Conservation (phyloP, 2,329 filamentous ascomycete species). For the Diaporthe sp. region DNA sequence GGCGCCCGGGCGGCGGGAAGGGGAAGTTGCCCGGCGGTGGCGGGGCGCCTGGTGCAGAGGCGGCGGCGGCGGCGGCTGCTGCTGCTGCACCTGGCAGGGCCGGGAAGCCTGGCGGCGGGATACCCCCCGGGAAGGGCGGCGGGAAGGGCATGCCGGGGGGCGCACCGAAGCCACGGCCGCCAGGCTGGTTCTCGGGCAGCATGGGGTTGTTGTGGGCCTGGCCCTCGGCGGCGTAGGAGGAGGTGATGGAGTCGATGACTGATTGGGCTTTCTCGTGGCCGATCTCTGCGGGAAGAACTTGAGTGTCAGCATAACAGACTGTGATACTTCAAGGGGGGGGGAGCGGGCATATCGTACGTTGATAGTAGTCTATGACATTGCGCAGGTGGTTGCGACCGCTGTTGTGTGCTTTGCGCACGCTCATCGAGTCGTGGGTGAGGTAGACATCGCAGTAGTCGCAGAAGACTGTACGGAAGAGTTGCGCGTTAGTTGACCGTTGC, state of each 20-base stretch:
- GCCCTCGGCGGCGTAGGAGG: conserved; percentile 93
- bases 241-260: conserved; percentile 98
- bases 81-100: conserved; percentile 37
- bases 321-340: too few species aligned
- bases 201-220: conserved; percentile 89
- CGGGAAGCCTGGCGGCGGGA: conserved; percentile 44
- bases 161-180: conserved; percentile 58
- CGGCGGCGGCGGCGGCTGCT: not conserved
- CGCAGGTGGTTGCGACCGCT: conserved; percentile 95
- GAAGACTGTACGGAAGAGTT: conserved; percentile 69
- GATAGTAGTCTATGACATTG: conserved; percentile 98
- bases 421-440: conserved; percentile 99
- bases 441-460: conserved; percentile 99
- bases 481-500: conserved; percentile 37
- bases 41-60: conserved; percentile 12
- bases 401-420: conserved; percentile 98
- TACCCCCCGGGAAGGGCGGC: conserved; percentile 46
- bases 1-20: conserved; percentile 39
- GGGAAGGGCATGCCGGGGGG: conserved; percentile 49
- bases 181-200: conserved; percentile 77
- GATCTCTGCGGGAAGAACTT: conserved; percentile 74
- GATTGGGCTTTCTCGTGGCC: conserved; percentile 98
- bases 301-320: too few species aligned
- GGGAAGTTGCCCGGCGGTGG: conserved; percentile 19
- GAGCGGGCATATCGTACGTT: conserved; percentile 70